Evolutionary conservation across 176 grass and related monocot species (phyloP).

Genomic region (Triticum urartu): DNA sequence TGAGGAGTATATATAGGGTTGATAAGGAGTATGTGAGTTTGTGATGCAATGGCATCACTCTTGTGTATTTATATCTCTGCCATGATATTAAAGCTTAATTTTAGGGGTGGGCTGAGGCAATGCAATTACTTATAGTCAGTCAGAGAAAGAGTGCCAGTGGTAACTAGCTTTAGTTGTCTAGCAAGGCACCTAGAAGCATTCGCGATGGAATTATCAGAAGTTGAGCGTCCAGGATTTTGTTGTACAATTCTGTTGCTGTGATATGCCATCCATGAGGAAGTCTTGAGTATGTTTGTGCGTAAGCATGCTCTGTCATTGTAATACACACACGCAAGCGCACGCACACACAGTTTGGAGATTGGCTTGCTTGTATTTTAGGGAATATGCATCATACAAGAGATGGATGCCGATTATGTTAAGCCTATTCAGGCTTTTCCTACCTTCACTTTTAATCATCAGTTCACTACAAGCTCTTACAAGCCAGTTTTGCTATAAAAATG

Average conservation of each 20-base stretch:
- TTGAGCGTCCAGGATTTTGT: not conserved
- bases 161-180: not conserved
- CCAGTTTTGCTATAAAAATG: slow-evolving; percentile 34
- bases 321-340: not conserved
- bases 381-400: slow-evolving; percentile 21
- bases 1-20: not conserved
- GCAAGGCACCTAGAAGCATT: not conserved
- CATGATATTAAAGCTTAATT: not conserved
- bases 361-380: not conserved
- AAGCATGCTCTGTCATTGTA: not conserved
- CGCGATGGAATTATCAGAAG: not conserved
- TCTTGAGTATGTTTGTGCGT: not conserved
- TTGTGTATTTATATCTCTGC: not conserved
- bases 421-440: slow-evolving; percentile 11
- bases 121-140: not conserved
- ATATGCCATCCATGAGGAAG: slow-evolving; percentile 4
- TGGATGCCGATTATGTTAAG: not conserved
- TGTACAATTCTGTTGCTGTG: not conserved
- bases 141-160: not conserved
- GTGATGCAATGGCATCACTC: not conserved
- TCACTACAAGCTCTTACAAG: not conserved
- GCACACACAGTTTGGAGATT: not conserved
- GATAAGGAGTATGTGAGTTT: not conserved
- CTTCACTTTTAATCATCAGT: not conserved
- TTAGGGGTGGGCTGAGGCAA: not conserved